These are phyloP conservation scores for Nigrograna mackinnonii DNA, from an alignment of 2,329 filamentous ascomycete genomes.

Conservation along the genomic window DNA sequence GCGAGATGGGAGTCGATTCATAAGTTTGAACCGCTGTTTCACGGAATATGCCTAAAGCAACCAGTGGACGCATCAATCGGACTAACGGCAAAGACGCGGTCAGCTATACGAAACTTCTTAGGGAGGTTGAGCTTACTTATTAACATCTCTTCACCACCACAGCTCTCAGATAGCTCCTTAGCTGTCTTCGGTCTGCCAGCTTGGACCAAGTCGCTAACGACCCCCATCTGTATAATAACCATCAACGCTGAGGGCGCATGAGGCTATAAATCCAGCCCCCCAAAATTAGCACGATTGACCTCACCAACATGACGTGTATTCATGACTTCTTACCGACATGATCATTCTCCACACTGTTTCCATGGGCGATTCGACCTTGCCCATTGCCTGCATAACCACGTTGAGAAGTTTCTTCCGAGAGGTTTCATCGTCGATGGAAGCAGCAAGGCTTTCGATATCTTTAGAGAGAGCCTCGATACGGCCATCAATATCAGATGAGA, in stretches of 20 bases:
- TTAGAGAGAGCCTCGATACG: neutral
- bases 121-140: neutral
- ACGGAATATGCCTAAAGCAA: constrained; percentile 2
- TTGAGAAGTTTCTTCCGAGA: neutral
- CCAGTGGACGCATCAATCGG: constrained; percentile 1
- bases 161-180: neutral
- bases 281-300: too few species aligned
- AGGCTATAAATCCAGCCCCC: neutral
- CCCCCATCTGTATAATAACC: constrained; percentile 1
- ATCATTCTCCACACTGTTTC: constrained; percentile 3
- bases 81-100: neutral
- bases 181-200: constrained; percentile 2
- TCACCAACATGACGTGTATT: too few species aligned
- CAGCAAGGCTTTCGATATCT: neutral
- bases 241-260: constrained; percentile 2
- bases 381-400: neutral
- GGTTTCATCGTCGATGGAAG: neutral
- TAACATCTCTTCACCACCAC: constrained; percentile 1
- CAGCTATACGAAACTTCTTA: neutral
- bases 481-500: neutral
- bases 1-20: constrained; percentile 1
- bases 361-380: constrained; percentile 1
- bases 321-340: constrained; percentile 5
- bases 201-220: neutral
- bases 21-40: constrained; percentile 3